A percentile compares a stretch with the other conserved stretches of the same genome.
Evolutionary conservation across 352 stramenopile genomes (phyloP).

Genomic region (Pythium chondricola): DNA sequence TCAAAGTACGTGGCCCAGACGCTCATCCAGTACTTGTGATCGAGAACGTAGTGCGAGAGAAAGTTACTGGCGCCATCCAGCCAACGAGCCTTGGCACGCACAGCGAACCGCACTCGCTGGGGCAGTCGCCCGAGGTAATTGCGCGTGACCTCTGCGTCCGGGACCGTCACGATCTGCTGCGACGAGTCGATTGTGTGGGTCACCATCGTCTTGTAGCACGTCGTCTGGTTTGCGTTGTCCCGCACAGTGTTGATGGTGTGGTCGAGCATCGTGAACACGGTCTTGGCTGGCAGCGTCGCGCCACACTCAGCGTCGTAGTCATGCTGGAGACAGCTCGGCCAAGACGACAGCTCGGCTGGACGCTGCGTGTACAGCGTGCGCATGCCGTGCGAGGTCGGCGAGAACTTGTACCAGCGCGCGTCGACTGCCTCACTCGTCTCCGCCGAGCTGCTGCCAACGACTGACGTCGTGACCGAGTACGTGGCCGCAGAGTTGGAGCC

Average conservation of each 20-base stretch:
- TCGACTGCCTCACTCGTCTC: constrained; percentile 1
- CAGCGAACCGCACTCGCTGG: constrained; percentile 20
- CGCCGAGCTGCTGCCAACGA: background rate
- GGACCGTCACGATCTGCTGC: background rate
- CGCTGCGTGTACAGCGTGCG: constrained; percentile 15
- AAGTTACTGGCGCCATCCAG: constrained; percentile 20
- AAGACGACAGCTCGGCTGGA: constrained; percentile 3
- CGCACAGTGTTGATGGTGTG: constrained; percentile 15
- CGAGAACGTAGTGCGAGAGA: constrained; percentile 20
- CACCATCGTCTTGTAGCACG: constrained; percentile 23
- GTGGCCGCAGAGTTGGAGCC: background rate
- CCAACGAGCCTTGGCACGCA: constrained; percentile 22
- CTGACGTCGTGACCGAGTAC: constrained; percentile 2
- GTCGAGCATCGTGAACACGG: constrained; percentile 19
- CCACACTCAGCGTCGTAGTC: constrained; percentile 7
- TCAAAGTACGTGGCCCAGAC: constrained; percentile 21
- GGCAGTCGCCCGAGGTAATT: constrained; percentile 18
- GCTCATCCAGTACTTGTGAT: constrained; percentile 23
- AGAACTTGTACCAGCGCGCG: constrained; percentile 17
- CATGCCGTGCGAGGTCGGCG: constrained; percentile 16
- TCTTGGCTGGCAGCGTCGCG: background rate
- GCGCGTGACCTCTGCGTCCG: constrained; percentile 6
- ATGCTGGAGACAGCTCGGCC: constrained; percentile 10
- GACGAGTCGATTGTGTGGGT: constrained; percentile 5
- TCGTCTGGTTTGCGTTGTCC: constrained; percentile 17